Base-by-base conservation (phyloP, 2,329 filamentous ascomycete genomes). In the Septoria petroselini region DNA sequence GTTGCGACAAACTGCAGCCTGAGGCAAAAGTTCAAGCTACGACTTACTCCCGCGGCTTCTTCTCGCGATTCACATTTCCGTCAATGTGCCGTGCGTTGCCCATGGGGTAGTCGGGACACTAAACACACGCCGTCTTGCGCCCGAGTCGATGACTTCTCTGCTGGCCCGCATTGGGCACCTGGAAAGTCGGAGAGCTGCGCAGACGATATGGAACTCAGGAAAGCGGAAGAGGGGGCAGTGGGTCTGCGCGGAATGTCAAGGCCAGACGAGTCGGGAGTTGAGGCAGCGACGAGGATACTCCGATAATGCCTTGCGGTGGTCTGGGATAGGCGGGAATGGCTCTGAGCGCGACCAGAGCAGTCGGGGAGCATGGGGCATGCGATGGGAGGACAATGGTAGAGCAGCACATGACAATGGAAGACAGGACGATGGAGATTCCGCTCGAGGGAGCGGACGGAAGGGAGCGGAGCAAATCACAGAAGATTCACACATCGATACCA, bases 81-180 rank as follows among this genome's bases (percentile, higher is more conserved):
- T 19, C 37, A 42, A 41, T 43, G 27, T 46, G 39, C 48, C 40
- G 39, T 43, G 23, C 38, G 23, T 38, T 33, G 46, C 55, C 53
- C 53, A 49, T 54, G 54, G 54, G 55, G 45, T 50, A 52, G 48
- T 40, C 25, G 29, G 23, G 23, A 34, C 39, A 48, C 53, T 48
- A 48, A 42, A 45, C 29, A 31, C 17, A 41, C 42, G 42, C 47
- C 25, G 38, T 34, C 31, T 29, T 53, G 17, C 6, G 17, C 34
- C 12, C n/a, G 34, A 21, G 19, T 21, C 31, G 23, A 64, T 65
- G 62, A 53, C 54, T 53, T 51, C 55, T 33, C 18, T 65, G 15
- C 43, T 62, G 8, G 55, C 57, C 54, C 58, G 60, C 11, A 21
- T 62, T 11, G 57, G 61, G 52, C 55, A 58, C 18, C 37, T 55